Evolutionary conservation across 805 yeast genomes (phyloP).

Genomic region (Nakazawaea siamensis): DNA sequence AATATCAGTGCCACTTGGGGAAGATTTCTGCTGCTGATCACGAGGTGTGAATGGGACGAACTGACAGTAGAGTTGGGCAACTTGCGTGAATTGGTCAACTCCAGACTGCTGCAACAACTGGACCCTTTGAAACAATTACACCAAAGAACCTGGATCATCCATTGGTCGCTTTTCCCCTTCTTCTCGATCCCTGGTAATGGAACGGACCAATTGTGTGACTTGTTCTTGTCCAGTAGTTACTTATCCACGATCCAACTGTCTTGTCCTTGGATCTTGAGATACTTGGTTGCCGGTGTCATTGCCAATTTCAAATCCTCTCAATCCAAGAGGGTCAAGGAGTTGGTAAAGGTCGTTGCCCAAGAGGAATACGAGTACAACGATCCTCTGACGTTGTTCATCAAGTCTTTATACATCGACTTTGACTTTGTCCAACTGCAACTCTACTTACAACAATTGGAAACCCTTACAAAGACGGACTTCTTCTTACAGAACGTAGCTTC

Average conservation of each 20-base stretch:
- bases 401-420: slow-evolving; percentile 47
- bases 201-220: slow-evolving; percentile 43
- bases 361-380: slow-evolving; percentile 60
- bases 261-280: slow-evolving; percentile 65
- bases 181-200: slow-evolving; percentile 47
- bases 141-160: slow-evolving; percentile 60
- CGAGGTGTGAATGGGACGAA: slow-evolving; percentile 41
- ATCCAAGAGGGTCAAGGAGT: slow-evolving; percentile 49
- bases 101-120: slow-evolving; percentile 33
- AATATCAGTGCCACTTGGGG: slow-evolving; percentile 61
- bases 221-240: slow-evolving; percentile 51
- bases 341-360: slow-evolving; percentile 48
- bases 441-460: slow-evolving; percentile 38
- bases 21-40: slow-evolving; percentile 52
- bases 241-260: slow-evolving; percentile 62
- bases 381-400: slow-evolving; percentile 52
- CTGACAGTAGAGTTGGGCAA: slow-evolving; percentile 45
- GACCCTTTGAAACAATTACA: slow-evolving; percentile 53
- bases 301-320: slow-evolving; percentile 22
- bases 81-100: slow-evolving; percentile 51
- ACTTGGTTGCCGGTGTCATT: slow-evolving; percentile 53
- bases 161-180: slow-evolving; percentile 60
- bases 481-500: slow-evolving; percentile 38
- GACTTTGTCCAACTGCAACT: slow-evolving; percentile 46
- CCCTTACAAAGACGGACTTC: slow-evolving; percentile 45